These are phyloP conservation scores for Euphorbia pulcherrima DNA, from an alignment of 345 rosid genomes.

Conservation along the genomic window DNA sequence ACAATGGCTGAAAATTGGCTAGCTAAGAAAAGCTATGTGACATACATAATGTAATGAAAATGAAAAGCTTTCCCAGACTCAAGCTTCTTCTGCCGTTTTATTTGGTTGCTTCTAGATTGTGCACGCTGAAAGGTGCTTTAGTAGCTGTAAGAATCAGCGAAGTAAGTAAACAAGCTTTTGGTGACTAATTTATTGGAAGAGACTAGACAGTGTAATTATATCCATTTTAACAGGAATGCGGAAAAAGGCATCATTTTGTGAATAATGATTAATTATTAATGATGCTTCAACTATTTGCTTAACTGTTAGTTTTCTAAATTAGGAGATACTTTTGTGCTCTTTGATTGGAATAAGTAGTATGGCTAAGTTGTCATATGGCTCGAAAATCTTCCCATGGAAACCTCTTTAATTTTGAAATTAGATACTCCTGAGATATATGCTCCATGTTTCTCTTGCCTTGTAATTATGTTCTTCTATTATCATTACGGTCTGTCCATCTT, in stretches of 20 bases:
- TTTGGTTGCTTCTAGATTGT: neutral
- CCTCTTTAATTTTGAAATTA: neutral
- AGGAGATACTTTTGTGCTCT: neutral
- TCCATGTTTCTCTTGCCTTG: neutral
- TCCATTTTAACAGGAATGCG: neutral
- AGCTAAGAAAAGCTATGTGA: neutral
- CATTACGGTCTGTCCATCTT: neutral
- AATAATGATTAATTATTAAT: neutral
- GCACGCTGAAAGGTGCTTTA: neutral
- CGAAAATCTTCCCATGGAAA: neutral
- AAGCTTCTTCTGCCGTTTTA: neutral
- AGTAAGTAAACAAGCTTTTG: neutral
- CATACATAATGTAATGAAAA: neutral
- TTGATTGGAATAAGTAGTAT: neutral
- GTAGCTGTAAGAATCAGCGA: neutral
- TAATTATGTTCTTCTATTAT: neutral
- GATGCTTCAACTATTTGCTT: neutral
- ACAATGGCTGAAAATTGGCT: neutral
- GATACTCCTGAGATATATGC: neutral
- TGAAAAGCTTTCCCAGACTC: neutral
- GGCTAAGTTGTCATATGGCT: neutral
- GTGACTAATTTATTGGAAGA: neutral
- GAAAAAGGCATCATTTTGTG: slow-evolving; percentile 4
- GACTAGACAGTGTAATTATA: neutral
- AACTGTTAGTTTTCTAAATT: neutral